Percentiles rank a stretch among this genome's conserved stretches.
phyloP scores from a whole-genome alignment of 306 rosid genomes.

The Corylus avellana region DNA sequence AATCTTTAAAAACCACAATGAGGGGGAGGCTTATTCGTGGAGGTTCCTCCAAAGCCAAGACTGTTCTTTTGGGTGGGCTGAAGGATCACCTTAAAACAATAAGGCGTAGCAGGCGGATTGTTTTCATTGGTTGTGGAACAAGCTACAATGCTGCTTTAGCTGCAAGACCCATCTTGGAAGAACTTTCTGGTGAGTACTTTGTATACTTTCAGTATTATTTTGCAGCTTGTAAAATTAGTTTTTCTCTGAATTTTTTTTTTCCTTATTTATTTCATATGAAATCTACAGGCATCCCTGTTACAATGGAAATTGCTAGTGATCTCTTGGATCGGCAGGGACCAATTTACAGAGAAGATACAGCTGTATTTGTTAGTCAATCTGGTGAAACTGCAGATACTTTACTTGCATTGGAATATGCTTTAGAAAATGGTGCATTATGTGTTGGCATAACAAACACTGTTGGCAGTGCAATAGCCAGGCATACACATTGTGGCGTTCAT shows the following conservation, averaged over 20 bases:
- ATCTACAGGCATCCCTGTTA: slow-evolving; percentile 85
- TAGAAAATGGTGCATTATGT: slow-evolving; percentile 92
- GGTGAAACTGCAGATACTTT: slow-evolving; percentile 99
- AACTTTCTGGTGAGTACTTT: slow-evolving; percentile 81
- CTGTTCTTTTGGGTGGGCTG: slow-evolving; percentile 93
- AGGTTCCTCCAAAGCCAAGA: slow-evolving; percentile 75
- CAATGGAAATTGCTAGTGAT: slow-evolving; percentile 99
- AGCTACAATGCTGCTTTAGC: slow-evolving; percentile 99
- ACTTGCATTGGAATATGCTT: slow-evolving; percentile 87
- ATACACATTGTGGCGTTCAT: slow-evolving; percentile 95
- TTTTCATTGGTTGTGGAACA: slow-evolving; percentile 95
- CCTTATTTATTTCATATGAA: slow-evolving; percentile 24
- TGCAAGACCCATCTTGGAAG: slow-evolving; percentile 95
- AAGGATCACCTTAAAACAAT: slow-evolving; percentile 96
- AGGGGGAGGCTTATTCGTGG: slow-evolving; percentile 89
- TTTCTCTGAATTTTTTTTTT: slow-evolving; percentile 6
- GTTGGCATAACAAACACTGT: slow-evolving; percentile 96
- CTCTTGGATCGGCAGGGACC: slow-evolving; percentile 96
- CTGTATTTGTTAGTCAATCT: slow-evolving; percentile 95
- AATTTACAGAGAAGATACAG: slow-evolving; percentile 93
- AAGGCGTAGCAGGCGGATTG: slow-evolving; percentile 91
- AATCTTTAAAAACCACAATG: slow-evolving; percentile 94
- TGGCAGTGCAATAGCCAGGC: slow-evolving; percentile 94
- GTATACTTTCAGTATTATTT: slow-evolving; percentile 23
- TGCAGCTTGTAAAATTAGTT: slow-evolving; percentile 9